These are phyloP conservation scores for Tylopilus orsonianus DNA, from an alignment of 1,284 basidiomycete genomes.

Conservation along the genomic window DNA sequence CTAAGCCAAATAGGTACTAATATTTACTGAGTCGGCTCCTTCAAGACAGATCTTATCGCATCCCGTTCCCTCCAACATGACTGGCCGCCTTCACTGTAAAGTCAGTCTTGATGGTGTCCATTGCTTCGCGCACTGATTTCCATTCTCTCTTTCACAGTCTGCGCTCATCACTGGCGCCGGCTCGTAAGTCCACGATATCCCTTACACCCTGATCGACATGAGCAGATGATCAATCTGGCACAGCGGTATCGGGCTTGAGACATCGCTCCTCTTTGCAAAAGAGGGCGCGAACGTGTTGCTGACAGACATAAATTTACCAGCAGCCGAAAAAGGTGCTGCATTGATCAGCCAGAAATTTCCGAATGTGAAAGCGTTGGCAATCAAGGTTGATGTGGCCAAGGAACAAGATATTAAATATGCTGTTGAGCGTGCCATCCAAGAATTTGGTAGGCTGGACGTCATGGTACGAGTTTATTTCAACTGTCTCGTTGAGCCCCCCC, in stretches of 20 bases:
- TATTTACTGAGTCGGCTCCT: too few relatives aligned
- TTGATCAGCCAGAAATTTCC: conserved; percentile 69
- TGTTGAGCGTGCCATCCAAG: conserved; percentile 77
- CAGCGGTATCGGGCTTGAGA: conserved; percentile 93
- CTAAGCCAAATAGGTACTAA: conserved; percentile 12
- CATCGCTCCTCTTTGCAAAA: conserved; percentile 86
- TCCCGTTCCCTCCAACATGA: conserved; percentile 40
- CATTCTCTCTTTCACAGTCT: conserved; percentile 42
- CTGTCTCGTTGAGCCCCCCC: not conserved
- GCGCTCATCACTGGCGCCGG: conserved; percentile 84
- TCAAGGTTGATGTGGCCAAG: conserved; percentile 86
- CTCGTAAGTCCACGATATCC: conserved; percentile 58
- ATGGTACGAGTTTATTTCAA: conserved; percentile 57
- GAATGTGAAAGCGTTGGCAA: conserved; percentile 67
- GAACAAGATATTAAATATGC: conserved; percentile 83
- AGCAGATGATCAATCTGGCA: conserved; percentile 6
- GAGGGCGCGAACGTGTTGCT: conserved; percentile 89
- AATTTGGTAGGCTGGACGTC: conserved; percentile 89
- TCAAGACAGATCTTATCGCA: conserved; percentile 6
- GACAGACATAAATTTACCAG: conserved; percentile 82
- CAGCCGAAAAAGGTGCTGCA: conserved; percentile 69
- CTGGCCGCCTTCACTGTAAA: conserved; percentile 71
- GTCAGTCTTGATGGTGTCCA: conserved; percentile 35
- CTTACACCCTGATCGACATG: not conserved
- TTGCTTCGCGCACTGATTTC: not conserved